Evolutionary conservation across 2,329 filamentous ascomycete genomes (phyloP).

Genomic region (Ascochyta koolunga): DNA sequence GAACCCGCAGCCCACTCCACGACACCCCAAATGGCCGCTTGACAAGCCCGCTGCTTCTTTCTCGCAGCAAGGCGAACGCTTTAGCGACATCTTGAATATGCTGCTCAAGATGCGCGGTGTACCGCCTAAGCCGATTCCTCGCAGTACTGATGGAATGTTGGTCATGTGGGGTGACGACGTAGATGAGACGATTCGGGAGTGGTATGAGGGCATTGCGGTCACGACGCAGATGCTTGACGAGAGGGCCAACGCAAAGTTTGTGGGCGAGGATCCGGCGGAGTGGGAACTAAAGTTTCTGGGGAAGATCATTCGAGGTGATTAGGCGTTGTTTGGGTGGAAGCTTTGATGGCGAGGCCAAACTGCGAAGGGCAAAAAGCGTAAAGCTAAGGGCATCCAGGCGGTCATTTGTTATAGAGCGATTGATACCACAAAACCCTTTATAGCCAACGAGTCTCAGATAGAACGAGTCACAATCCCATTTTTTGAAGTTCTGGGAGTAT

Average conservation of each 20-base stretch:
- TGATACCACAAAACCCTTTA: constrained; percentile 2
- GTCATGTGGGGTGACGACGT: constrained; percentile 41
- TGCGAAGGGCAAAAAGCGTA: no score
- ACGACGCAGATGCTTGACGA: constrained; percentile 37
- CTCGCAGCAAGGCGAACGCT: constrained; percentile 62
- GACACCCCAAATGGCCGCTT: constrained; percentile 57
- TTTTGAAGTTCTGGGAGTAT: constrained; percentile 7
- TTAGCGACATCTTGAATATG: constrained; percentile 63
- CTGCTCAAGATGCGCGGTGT: constrained; percentile 63
- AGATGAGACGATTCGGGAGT: constrained; percentile 41
- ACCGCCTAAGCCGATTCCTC: constrained; percentile 47
- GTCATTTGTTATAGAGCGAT: constrained; percentile 5
- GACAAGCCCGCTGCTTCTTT: constrained; percentile 59
- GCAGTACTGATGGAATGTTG: constrained; percentile 44
- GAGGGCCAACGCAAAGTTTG: constrained; percentile 35
- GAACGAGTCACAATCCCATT: not conserved
- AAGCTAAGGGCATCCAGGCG: not conserved
- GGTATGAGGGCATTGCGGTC: constrained; percentile 45
- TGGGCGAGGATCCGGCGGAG: constrained; percentile 39
- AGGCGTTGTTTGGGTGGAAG: not conserved
- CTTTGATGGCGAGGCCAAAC: not conserved
- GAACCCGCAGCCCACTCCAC: constrained; percentile 8
- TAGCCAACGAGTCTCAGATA: not conserved
- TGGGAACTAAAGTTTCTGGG: constrained; percentile 48
- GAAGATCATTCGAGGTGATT: constrained; percentile 43